Evolutionary conservation across 2,329 filamentous ascomycete species (phyloP).

Genomic region (Leptographium radiaticola): DNA sequence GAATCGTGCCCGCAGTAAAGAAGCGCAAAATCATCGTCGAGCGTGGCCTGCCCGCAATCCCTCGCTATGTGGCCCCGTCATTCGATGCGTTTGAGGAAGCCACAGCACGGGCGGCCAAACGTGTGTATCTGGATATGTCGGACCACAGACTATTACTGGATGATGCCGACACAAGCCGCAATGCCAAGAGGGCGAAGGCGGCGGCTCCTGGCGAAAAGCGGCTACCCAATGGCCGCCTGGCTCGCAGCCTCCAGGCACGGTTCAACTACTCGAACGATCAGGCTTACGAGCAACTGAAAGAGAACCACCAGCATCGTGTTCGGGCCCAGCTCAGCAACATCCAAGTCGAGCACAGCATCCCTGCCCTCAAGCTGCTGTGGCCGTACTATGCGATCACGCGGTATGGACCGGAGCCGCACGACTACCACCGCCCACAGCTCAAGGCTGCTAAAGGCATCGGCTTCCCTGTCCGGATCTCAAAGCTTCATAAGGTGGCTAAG

Average conservation of each 20-base stretch:
- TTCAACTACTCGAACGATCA: constrained; percentile 97
- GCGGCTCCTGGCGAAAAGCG: constrained; percentile 39
- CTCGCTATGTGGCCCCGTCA: constrained; percentile 50
- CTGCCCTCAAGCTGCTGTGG: constrained; percentile 81
- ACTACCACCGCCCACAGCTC: constrained; percentile 73
- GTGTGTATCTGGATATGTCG: constrained; percentile 72
- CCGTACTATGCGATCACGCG: constrained; percentile 91
- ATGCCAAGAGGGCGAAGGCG: constrained; percentile 44
- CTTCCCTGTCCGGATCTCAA: constrained; percentile 57
- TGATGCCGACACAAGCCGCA: constrained; percentile 51
- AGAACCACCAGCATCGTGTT: constrained; percentile 94
- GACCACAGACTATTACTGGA: constrained; percentile 81
- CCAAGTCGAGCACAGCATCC: constrained; percentile 87
- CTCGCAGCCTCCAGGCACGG: constrained; percentile 61
- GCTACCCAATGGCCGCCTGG: constrained; percentile 55
- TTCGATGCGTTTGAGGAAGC: constrained; percentile 71
- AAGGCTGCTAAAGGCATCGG: constrained; percentile 56
- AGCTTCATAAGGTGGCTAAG: constrained; percentile 55
- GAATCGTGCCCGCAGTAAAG: constrained; percentile 34
- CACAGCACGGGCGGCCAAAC: constrained; percentile 61
- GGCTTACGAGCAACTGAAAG: constrained; percentile 88
- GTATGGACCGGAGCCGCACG: constrained; percentile 52
- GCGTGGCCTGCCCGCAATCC: constrained; percentile 40
- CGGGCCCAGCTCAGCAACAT: constrained; percentile 83
- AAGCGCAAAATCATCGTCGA: constrained; percentile 46